Evolutionary conservation across 768 basidiomycete genomes (phyloP).

Genomic region (Phylloporus scabripes): DNA sequence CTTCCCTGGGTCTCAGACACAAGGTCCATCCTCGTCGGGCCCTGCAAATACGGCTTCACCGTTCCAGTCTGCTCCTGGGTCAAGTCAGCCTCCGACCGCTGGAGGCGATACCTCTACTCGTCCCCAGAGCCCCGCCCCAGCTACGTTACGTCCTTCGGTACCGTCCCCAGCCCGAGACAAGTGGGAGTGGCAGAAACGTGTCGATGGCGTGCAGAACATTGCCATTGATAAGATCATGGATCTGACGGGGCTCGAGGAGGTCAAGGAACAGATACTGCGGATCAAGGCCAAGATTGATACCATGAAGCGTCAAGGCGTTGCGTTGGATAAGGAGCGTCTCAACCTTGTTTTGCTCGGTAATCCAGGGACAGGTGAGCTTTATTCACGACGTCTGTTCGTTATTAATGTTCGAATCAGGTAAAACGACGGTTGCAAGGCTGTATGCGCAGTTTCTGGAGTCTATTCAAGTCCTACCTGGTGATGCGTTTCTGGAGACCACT

Average conservation of each 20-base stretch:
- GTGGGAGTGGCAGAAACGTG: conserved; percentile 31
- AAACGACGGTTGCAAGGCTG: conserved; percentile 36
- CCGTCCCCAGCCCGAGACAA: background rate
- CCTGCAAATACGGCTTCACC: conserved; percentile 1
- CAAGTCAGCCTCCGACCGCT: conserved; percentile 1
- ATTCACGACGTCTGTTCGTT: conserved; percentile 21
- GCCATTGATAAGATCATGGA: conserved; percentile 62
- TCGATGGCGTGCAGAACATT: conserved; percentile 47
- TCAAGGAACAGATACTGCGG: conserved; percentile 51
- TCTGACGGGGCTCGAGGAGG: conserved; percentile 60
- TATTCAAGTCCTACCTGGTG: conserved; percentile 47
- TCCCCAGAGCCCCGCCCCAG: conserved; percentile 1
- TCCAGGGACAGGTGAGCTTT: conserved; percentile 70
- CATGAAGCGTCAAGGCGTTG: conserved; percentile 42
- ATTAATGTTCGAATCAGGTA: background rate
- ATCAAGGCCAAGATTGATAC: conserved; percentile 52
- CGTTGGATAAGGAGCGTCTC: conserved; percentile 51
- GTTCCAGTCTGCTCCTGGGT: background rate
- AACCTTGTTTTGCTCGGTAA: conserved; percentile 62
- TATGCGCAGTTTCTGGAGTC: conserved; percentile 61
- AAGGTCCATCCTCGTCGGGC: background rate
- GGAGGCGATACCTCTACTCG: background rate
- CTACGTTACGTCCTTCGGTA: background rate
- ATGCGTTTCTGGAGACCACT: conserved; percentile 55
- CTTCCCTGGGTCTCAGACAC: background rate